Evolutionary conservation across 371 early-diverging fungal species (phyloP), one percentile per base, ranked within the genome.

Genomic region (Rhizopus sp.): DNA sequence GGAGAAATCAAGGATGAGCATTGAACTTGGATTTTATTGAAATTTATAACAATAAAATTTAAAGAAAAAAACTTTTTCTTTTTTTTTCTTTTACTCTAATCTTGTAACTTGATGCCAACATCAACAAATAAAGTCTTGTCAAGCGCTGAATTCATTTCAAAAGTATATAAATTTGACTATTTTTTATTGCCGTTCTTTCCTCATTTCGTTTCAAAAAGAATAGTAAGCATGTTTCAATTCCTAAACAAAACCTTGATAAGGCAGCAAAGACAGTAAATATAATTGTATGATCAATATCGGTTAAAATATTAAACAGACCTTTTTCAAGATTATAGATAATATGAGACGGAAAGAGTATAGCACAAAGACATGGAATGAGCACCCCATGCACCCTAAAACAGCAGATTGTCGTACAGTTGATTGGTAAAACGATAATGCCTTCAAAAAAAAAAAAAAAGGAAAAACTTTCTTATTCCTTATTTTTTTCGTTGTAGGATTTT

Each of bases 331-430:
- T 46, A 66, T 82, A 53, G 65, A 69, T 31, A 82, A 82, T 32
- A 88, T 92, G 88, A 80, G 84, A 48, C 64, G 60, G 38, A 72
- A 74, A 7, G 68, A 73, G 8, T 92, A 92, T 60, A 85, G 87
- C 13, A 82, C 87, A 5, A 77, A 82, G 48, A 81, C 83, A 32
- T 90, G 92, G 92, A 90, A 88, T 44, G 75, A 78, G 49, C 90
- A 92, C 60, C 70, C 82, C 13, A 68, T 92, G 61, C 86, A 89
- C 54, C 92, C 92, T 3, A 83, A 85, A 49, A 68, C 62, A 29
- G 80, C 81, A 23, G 76, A 86, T 68, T 51, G 56, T 17, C 58
- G 51, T 4, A 84, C 91, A 29, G 76, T 90, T 2, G 86, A 92
- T 55, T 91, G 86, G 86, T 82, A 74, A 64, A 41, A 15, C 6